Evolutionary conservation across 768 basidiomycete genomes (phyloP), one percentile per base, ranked within the genome.

Genomic region (Cyathus striatus): DNA sequence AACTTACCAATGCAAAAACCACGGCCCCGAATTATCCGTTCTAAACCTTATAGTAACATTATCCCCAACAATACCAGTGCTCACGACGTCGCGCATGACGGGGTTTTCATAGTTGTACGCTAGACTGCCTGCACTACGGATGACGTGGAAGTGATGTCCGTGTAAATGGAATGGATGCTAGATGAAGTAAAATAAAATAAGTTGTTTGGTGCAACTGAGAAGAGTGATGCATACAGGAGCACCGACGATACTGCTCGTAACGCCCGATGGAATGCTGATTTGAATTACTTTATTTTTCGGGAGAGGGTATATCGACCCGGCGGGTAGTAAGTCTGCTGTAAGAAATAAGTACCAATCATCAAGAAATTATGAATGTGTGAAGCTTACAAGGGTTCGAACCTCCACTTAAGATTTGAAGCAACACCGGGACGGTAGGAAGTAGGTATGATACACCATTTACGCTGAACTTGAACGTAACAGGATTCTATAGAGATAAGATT

Each of bases 21-120:
- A 83, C 6, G 78, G 76, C 3, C 84, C 86, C 2, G 83, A 60
- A 58, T 86, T 86, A 52, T 88, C 76, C 0, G 84, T 83, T 22
- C 59, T 59, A 63, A 83, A 86, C 4, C 83, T 75, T 33, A 89
- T 64, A 0, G 76, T 76, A 18, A 75, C 71, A 17, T 68, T 67
- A 43, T 73, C 73, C 1, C 54, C 56, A 16, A 46, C 51, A 23
- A 47, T 30, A 6, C 69, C 66, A 6, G 74, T 69, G 42, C 57
- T 64, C 26, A 81, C 72, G 2, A 78, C 78, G 54, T 86, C 83
- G n/a, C 81, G 64, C 34, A 66, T 48, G 35, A 66, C 68, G 0
- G 86, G 85, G 56, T 85, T 77, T 13, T 51, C 49, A 32, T 66
- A 75, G 56, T 77, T 76, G 49, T 63, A 67, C 4, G 24, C 45